phyloP scores from a whole-genome alignment of 176 grass and related monocot genomes.

The Hsuehochloa calcarea region DNA sequence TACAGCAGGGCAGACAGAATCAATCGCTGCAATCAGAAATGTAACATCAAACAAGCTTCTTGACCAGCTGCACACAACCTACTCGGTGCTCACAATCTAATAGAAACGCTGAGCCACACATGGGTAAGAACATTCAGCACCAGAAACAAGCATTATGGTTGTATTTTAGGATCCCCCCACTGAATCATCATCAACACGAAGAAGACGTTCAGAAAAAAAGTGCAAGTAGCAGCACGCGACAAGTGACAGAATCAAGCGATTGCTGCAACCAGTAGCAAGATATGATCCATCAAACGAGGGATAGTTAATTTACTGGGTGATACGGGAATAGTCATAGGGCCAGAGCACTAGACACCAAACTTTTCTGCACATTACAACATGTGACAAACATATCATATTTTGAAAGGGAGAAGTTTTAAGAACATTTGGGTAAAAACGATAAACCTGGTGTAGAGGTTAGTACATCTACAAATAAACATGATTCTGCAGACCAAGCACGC shows the following conservation, averaged over 20 bases:
- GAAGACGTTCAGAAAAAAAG: not conserved
- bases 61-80: conserved; percentile 15
- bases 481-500: not conserved
- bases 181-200: not conserved
- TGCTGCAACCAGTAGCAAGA: not conserved
- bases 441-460: not conserved
- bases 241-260: not conserved
- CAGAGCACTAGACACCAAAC: not conserved
- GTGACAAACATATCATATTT: not conserved
- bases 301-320: not conserved
- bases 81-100: conserved; percentile 10
- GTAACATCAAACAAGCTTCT: not conserved
- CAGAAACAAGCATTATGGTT: not conserved
- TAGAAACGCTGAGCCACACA: conserved; percentile 7
- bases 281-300: not conserved
- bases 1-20: conserved; percentile 18
- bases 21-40: conserved; percentile 25
- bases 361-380: not conserved
- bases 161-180: not conserved
- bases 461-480: not conserved
- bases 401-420: not conserved
- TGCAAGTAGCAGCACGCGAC: not conserved
- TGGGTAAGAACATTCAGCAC: conserved; percentile 4
- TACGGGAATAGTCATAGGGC: not conserved
- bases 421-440: not conserved